phyloP scores from a whole-genome alignment of 2,329 filamentous ascomycete genomes.

The Atkinsonella texensis region DNA sequence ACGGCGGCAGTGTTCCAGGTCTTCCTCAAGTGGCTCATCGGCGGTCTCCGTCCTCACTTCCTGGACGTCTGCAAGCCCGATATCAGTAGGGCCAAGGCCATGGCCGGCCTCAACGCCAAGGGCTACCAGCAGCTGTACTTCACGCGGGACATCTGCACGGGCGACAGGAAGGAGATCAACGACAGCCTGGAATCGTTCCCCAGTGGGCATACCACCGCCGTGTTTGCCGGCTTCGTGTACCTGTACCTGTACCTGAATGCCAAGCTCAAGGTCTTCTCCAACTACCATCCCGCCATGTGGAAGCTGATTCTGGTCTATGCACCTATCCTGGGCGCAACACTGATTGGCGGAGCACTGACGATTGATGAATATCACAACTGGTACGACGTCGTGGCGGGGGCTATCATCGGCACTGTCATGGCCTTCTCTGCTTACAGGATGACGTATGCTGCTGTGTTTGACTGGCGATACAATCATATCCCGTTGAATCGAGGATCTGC shows the following conservation, averaged over 20 bases:
- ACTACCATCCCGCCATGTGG: constrained; percentile 65
- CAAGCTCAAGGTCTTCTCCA: constrained; percentile 63
- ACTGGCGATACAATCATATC: constrained; percentile 54
- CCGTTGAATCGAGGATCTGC: constrained; percentile 41
- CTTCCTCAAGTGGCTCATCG: constrained; percentile 64
- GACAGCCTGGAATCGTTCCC: constrained; percentile 61
- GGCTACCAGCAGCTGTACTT: constrained; percentile 54
- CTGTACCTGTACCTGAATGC: constrained; percentile 65
- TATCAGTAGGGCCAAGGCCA: constrained; percentile 9
- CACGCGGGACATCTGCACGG: constrained; percentile 58
- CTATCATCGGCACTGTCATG: constrained; percentile 50
- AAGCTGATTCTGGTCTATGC: constrained; percentile 54
- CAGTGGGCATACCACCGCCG: constrained; percentile 61
- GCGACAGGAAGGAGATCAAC: constrained; percentile 50
- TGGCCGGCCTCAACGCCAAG: constrained; percentile 29
- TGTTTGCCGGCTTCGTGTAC: constrained; percentile 60
- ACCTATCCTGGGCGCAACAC: constrained; percentile 52
- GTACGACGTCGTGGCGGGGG: constrained; percentile 61
- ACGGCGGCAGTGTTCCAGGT: constrained; percentile 65
- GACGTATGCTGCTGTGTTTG: constrained; percentile 56
- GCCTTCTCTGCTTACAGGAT: constrained; percentile 55
- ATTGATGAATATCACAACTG: constrained; percentile 67
- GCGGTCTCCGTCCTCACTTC: constrained; percentile 61
- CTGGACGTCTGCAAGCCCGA: constrained; percentile 55
- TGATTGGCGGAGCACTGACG: constrained; percentile 58